Evolutionary conservation across 306 rosid species (phyloP).

Genomic region (Glycine latifolia): DNA sequence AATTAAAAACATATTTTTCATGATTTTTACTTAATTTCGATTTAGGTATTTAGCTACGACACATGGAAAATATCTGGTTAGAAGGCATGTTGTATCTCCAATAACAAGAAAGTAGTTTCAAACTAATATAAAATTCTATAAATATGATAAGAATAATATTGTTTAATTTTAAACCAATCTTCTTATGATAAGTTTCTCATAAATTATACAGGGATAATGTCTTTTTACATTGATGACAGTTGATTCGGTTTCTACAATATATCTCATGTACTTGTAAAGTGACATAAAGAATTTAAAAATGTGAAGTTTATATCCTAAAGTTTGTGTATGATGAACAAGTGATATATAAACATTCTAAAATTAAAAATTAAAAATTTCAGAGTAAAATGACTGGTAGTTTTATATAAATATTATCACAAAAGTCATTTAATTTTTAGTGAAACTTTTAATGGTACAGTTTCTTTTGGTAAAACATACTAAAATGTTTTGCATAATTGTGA

Average conservation of each 20-base stretch:
- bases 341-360: background rate
- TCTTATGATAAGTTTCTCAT: background rate
- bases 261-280: background rate
- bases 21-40: background rate
- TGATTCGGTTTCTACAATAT: background rate
- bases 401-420: background rate
- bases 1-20: too few species aligned
- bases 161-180: background rate
- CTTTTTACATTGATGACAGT: background rate
- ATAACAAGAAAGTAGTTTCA: background rate
- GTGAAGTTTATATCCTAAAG: background rate
- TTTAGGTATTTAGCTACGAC: background rate
- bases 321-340: background rate
- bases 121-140: slow-evolving; percentile 4
- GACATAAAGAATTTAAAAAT: background rate
- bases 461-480: too few species aligned
- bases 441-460: background rate
- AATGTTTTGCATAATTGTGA: too few species aligned
- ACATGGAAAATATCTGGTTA: background rate
- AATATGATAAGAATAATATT: background rate
- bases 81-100: background rate
- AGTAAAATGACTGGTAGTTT: background rate
- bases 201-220: background rate
- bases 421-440: background rate
- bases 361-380: background rate